These are phyloP conservation scores for Avena atlantica DNA, from an alignment of 176 grass and related monocot genomes.

Conservation along the genomic window DNA sequence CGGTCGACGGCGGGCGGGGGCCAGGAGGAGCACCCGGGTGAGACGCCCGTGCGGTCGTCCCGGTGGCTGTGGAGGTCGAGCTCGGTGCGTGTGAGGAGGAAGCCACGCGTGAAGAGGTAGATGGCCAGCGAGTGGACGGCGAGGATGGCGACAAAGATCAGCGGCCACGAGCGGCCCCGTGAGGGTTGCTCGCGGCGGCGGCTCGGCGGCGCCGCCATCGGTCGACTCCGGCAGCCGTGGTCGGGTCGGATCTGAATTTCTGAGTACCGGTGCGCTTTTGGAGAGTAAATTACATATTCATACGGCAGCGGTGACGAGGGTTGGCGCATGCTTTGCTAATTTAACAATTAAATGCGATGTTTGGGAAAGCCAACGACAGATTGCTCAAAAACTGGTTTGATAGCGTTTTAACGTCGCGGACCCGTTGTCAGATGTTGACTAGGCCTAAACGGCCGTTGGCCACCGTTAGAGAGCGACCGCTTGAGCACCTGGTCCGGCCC, in stretches of 20 bases:
- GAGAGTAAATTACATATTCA: no score
- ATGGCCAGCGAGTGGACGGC: slow-evolving; percentile 55
- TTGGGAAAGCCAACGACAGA: no score
- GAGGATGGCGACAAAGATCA: slow-evolving; percentile 64
- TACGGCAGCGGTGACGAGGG: no score
- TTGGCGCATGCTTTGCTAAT: no score
- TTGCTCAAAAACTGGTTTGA: no score
- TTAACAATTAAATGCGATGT: no score
- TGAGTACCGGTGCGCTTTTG: neutral
- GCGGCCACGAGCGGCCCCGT: slow-evolving; percentile 25
- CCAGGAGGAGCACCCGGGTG: slow-evolving; percentile 56
- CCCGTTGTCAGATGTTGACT: no score
- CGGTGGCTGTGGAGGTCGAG: slow-evolving; percentile 73
- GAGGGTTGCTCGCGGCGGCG: slow-evolving; percentile 11
- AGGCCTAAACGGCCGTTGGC: no score
- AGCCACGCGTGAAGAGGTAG: slow-evolving; percentile 96
- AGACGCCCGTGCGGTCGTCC: slow-evolving; percentile 54
- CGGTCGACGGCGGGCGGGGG: slow-evolving; percentile 67
- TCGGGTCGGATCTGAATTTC: slow-evolving; percentile 9
- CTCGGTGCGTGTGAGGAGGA: slow-evolving; percentile 94
- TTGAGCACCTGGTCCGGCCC: no score
- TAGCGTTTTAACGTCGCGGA: no score
- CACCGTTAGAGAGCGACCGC: no score
- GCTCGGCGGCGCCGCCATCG: slow-evolving; percentile 44
- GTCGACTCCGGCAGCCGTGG: slow-evolving; percentile 13